Evolutionary conservation across 179 eudicot genomes (phyloP).

Genomic region (Corrigiola litoralis): DNA sequence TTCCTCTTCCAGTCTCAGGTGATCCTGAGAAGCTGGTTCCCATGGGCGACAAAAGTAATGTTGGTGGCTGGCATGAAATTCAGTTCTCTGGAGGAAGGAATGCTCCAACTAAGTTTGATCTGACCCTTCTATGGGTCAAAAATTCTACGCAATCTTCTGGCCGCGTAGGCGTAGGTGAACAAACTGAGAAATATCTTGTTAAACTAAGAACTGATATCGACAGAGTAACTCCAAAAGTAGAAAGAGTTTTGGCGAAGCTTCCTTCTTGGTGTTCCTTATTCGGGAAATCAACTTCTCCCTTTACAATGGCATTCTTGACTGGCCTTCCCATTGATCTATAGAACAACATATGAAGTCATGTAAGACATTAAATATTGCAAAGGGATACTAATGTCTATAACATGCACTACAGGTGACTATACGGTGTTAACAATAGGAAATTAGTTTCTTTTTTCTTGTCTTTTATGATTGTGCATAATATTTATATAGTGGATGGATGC

Average conservation of each 20-base stretch:
- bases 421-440: too few species aligned
- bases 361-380: too few species aligned
- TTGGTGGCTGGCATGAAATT: conserved; percentile 74
- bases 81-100: conserved; percentile 90
- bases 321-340: conserved; percentile 42
- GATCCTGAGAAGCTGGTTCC: conserved; percentile 53
- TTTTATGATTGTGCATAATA: too few species aligned
- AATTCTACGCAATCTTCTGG: conserved; percentile 23
- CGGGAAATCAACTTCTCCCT: conserved; percentile 91
- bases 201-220: conserved; percentile 79
- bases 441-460: too few species aligned
- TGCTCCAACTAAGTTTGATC: conserved; percentile 63
- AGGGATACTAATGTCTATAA: too few species aligned
- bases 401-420: too few species aligned
- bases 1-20: conserved; percentile 31
- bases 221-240: conserved; percentile 55
- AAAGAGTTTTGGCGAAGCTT: conserved; percentile 58
- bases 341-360: too few species aligned
- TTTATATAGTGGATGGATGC: too few species aligned
- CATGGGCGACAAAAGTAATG: conserved; percentile 44
- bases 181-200: conserved; percentile 31
- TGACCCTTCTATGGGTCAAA: conserved; percentile 54
- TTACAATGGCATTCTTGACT: conserved; percentile 60
- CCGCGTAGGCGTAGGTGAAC: conserved; percentile 9
- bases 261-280: conserved; percentile 88